These are phyloP conservation scores for Balamuthia mandrillaris DNA, from an alignment of 208 protist genomes.

Conservation along the genomic window DNA sequence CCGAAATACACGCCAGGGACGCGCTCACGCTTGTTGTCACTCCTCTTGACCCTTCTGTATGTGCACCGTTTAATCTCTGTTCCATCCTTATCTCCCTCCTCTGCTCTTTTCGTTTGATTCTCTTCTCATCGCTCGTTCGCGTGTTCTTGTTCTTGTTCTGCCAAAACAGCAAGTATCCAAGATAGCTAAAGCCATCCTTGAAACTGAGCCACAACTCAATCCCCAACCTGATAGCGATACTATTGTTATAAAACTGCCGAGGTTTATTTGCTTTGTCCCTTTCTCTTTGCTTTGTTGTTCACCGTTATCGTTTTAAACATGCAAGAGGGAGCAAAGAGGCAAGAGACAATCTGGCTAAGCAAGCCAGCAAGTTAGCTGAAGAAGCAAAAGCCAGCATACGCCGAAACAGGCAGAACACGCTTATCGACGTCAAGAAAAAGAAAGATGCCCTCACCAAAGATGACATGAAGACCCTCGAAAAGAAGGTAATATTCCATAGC, in stretches of 20 bases:
- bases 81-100: neutral
- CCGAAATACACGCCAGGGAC: slow-evolving; percentile 1
- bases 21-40: slow-evolving; percentile 4
- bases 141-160: neutral
- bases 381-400: neutral
- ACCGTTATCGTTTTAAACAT: neutral
- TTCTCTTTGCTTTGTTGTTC: neutral
- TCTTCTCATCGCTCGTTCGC: neutral
- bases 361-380: neutral
- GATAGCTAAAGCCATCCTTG: neutral
- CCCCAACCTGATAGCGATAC: slow-evolving; percentile 5
- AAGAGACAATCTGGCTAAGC: neutral
- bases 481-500: too few relatives aligned
- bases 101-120: neutral
- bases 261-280: neutral
- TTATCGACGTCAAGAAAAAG: slow-evolving; percentile 19
- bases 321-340: neutral
- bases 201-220: neutral
- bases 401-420: neutral
- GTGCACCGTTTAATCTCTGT: neutral
- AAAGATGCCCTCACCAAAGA: slow-evolving; percentile 26
- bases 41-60: neutral
- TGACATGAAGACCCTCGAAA: slow-evolving; percentile 34
- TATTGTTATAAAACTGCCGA: slow-evolving; percentile 3
- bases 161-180: neutral